These are phyloP conservation scores for Leersia perrieri DNA, from an alignment of 176 grass and related monocot genomes.

Conservation along the genomic window DNA sequence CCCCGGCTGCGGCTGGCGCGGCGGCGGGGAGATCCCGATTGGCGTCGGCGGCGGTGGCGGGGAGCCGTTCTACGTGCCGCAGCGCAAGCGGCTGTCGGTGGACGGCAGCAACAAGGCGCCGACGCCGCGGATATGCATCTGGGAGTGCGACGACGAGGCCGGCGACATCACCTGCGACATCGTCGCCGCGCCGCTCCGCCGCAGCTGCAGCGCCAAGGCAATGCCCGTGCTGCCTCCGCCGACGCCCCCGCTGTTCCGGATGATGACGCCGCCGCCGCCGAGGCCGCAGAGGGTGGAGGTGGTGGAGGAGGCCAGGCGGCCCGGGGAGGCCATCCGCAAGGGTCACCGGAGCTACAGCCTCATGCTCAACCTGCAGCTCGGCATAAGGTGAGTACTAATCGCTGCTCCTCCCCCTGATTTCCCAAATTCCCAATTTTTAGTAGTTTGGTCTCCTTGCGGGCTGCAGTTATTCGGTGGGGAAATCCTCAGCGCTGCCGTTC, in stretches of 20 bases:
- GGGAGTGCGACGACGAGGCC: slow-evolving; percentile 82
- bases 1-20: not conserved
- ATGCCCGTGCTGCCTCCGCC: slow-evolving; percentile 13
- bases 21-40: not conserved
- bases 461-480: slow-evolving; percentile 74
- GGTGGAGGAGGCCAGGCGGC: slow-evolving; percentile 27
- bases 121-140: slow-evolving; percentile 75
- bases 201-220: slow-evolving; percentile 46
- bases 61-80: slow-evolving; percentile 41
- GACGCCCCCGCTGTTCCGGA: slow-evolving; percentile 27
- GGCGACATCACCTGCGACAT: slow-evolving; percentile 84
- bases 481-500: slow-evolving; percentile 60
- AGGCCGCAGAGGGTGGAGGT: slow-evolving; percentile 12
- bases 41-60: too few relatives aligned
- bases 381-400: slow-evolving; percentile 53
- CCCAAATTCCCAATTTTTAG: not conserved
- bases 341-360: slow-evolving; percentile 72
- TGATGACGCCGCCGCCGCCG: slow-evolving; percentile 36
- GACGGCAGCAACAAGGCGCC: slow-evolving; percentile 44
- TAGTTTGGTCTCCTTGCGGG: not conserved
- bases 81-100: slow-evolving; percentile 53
- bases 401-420: not conserved
- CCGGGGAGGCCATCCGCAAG: slow-evolving; percentile 60
- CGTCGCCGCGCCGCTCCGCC: slow-evolving; percentile 46
- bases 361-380: slow-evolving; percentile 80